These are phyloP conservation scores for Penicillium daleae DNA, from an alignment of 495 filamentous ascomycete genomes.

Conservation along the genomic window DNA sequence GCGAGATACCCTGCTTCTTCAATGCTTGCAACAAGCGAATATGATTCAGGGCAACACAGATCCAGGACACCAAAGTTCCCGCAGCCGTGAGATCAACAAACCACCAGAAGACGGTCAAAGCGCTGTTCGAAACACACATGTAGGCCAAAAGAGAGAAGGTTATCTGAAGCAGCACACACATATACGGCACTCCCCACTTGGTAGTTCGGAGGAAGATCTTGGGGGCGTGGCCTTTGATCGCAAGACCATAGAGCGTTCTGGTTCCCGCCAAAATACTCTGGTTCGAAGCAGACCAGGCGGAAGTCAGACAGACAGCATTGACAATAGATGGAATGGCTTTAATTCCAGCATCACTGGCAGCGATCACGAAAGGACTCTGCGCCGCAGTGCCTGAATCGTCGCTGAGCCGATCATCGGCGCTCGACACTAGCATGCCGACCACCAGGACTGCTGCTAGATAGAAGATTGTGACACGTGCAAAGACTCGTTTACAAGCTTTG, in stretches of 20 bases:
- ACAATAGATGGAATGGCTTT: slow-evolving; percentile 54
- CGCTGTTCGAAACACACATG: slow-evolving; percentile 59
- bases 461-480: slow-evolving; percentile 47
- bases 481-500: slow-evolving; percentile 50
- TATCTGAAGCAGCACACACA: slow-evolving; percentile 56
- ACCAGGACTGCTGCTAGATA: slow-evolving; percentile 49
- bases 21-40: slow-evolving; percentile 59
- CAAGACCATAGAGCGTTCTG: slow-evolving; percentile 50
- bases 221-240: slow-evolving; percentile 49
- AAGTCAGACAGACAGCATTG: slow-evolving; percentile 53
- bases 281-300: slow-evolving; percentile 54
- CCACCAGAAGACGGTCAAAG: slow-evolving; percentile 64
- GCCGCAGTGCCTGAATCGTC: slow-evolving; percentile 40
- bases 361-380: slow-evolving; percentile 61
- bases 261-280: slow-evolving; percentile 53
- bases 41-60: slow-evolving; percentile 57
- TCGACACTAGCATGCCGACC: slow-evolving; percentile 54
- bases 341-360: slow-evolving; percentile 43
- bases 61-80: slow-evolving; percentile 60
- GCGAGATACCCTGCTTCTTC: slow-evolving; percentile 50
- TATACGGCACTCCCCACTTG: slow-evolving; percentile 63
- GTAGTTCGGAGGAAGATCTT: slow-evolving; percentile 58
- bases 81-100: slow-evolving; percentile 59
- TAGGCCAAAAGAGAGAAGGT: slow-evolving; percentile 61
- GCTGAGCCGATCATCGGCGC: slow-evolving; percentile 52